Evolutionary conservation across 139 green algal species (phyloP).

Genomic region (Yamagishiella unicocca): DNA sequence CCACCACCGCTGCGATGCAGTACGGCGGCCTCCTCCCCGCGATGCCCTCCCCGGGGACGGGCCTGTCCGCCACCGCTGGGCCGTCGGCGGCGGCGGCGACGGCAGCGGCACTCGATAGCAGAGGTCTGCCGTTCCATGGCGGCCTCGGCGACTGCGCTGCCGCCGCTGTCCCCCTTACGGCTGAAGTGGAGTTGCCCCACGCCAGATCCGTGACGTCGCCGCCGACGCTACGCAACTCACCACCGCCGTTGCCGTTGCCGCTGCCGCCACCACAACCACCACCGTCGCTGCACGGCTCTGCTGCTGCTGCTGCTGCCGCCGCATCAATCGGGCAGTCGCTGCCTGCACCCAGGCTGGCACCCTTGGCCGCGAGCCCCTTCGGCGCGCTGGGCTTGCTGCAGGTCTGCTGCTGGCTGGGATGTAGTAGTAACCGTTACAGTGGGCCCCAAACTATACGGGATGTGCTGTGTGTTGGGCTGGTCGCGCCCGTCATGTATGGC

Average conservation of each 20-base stretch:
- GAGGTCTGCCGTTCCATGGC: no score
- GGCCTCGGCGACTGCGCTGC: no score
- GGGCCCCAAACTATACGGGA: no score
- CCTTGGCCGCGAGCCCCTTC: background rate
- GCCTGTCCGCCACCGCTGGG: background rate
- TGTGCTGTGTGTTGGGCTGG: no score
- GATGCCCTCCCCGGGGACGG: background rate
- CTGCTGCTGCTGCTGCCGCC: background rate
- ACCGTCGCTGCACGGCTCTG: background rate
- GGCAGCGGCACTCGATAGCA: background rate
- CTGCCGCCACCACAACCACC: background rate
- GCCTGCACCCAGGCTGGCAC: background rate
- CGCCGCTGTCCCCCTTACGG: background rate
- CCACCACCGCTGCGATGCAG: background rate
- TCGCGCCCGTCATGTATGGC: no score
- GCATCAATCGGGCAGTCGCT: background rate
- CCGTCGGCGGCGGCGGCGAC: background rate
- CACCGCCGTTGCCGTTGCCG: background rate
- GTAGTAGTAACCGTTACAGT: no score
- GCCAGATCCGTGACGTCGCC: background rate
- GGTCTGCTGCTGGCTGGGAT: background rate
- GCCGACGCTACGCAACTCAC: background rate
- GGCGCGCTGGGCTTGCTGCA: constrained; percentile 9
- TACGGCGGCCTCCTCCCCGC: background rate
- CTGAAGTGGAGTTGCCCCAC: background rate